Base-by-base conservation (phyloP, 225 moss, liverwort and hornwort genomes). In the Marchantia polymorpha region DNA sequence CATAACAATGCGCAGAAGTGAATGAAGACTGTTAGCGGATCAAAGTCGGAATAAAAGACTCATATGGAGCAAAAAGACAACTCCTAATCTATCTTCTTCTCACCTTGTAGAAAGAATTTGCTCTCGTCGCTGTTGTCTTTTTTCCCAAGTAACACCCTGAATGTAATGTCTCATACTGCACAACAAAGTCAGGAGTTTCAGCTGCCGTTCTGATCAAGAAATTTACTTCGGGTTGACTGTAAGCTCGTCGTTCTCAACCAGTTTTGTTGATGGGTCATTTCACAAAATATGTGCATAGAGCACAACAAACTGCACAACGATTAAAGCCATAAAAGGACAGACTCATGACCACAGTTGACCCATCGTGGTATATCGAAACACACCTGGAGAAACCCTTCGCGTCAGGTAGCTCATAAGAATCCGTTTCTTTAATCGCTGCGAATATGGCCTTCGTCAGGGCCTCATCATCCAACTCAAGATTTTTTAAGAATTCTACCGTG, bases 381-480 rank as follows among this genome's bases (percentile, higher is more conserved):
- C 77, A 99, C 99, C 99, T 99, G 56, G 93, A 88, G 78, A 90
- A 95, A 77, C 99, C 99, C 82, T 99, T 99, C 14, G 99, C 91
- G 82, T 99, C 99, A n/a, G 99, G 99, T 77, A 99, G 87, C 84
- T 95, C 93, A 87, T 99, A 99, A 52, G 95, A 88, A 85, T 99
- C 99, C 83, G 95, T 93, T 80, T 99, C 99, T 84, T 95, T 95
- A 80, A 99, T 95, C 10, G 99, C 92, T 70, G 93, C 99, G 39
- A 99, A 94, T 64, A 99, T 99, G n/a, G 99, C 92, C 80, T 99
- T 99, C 7, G 95, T 99, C 77, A 99, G 82, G 20, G 95, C 90
- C 84, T 99, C 99, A 25, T 91, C 75, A 82, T 95, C 95, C 88
- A 99, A 75, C 80, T 99, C 93, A 80, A 99, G 74, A 23, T 83